Base-by-base conservation (phyloP, 805 yeast species). In the Spathaspora hagerdaliae region DNA sequence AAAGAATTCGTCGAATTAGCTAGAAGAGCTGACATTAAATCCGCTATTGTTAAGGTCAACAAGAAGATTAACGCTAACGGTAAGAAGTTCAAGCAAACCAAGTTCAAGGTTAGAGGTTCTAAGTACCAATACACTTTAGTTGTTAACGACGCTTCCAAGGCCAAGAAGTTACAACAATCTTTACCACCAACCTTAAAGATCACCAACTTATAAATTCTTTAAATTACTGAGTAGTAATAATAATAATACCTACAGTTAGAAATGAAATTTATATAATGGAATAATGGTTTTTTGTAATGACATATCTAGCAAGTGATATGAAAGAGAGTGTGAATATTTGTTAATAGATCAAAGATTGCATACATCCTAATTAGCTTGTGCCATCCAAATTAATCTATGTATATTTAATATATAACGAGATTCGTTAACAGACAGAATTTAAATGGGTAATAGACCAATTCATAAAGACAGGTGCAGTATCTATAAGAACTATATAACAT, bases 91-190 rank as follows among this genome's bases (percentile, higher is more conserved):
- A 85, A 86, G 78, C 94, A 87, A 78, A 90, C 97, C 80, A 94
- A 94, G 79, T 94, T 94, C 91, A 94, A 94, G 87, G 88, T 94
- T 69, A 90, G 98, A 83, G 97, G 97, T 75, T 67, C 96, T 57
- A 89, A 81, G 74, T 74, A 87, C 81, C 83, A 89, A 70, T 94
- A 94, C 87, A 94, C 99, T 63, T 81, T 92, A 75, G 87, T 87
- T 62, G 92, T 94, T 67, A 82, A 86, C 79, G 98, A 94, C 75
- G 86, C 89, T 67, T 85, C 88, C 74, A 91, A 90, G 83, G 98
- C 98, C 67, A 83, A 87, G 85, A 94, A 94, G 82, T 83, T 94
- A 78, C 84, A 87, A 70, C 97, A 91, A 81, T 87, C 98, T 67
- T 82, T 94, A 67, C 97, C 98, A 74, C 96, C 99, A 73, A 81